Conservation (phyloP, 345 rosid genomes). For the Heritiera littoralis region DNA sequence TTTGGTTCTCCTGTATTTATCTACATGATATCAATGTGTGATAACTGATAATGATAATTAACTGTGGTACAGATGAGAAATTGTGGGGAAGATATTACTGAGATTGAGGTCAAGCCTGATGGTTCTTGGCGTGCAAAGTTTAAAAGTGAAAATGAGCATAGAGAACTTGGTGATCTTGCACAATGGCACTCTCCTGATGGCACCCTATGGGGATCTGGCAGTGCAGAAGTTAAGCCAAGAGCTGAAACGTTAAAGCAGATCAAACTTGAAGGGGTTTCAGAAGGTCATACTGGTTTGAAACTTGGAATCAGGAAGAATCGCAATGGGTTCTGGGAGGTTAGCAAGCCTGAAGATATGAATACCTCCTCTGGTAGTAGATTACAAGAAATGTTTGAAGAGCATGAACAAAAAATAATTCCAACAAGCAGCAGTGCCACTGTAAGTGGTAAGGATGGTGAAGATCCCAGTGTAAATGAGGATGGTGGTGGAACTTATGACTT, state of each 20-base stretch:
- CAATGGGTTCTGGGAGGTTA: conserved; percentile 88
- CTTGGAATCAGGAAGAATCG: conserved; percentile 86
- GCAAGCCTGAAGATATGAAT: conserved; percentile 70
- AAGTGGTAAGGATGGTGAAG: conserved; percentile 94
- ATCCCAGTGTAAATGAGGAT: conserved; percentile 90
- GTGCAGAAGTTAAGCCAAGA: conserved; percentile 47
- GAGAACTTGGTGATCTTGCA: conserved; percentile 76
- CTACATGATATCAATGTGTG: conserved; percentile 5
- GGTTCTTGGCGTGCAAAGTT: conserved; percentile 96
- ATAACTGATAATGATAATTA: not conserved
- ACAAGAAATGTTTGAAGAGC: conserved; percentile 44
- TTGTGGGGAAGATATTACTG: conserved; percentile 88
- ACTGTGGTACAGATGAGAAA: conserved; percentile 63
- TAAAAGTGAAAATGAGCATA: conserved; percentile 69
- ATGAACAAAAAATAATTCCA: conserved; percentile 58
- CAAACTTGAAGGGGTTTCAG: conserved; percentile 79
- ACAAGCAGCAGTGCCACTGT: conserved; percentile 95
- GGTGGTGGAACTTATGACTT: conserved; percentile 67
- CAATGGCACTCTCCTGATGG: conserved; percentile 88
- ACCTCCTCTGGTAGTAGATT: conserved; percentile 66
- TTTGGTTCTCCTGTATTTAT: conserved; percentile 15
- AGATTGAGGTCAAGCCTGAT: conserved; percentile 88
- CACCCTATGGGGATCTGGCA: conserved; percentile 44
- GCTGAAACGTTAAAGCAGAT: conserved; percentile 53
- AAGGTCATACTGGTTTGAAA: conserved; percentile 72